These are phyloP conservation scores for Nannochloris sp. DNA, from an alignment of 139 green algal species.

Conservation along the genomic window DNA sequence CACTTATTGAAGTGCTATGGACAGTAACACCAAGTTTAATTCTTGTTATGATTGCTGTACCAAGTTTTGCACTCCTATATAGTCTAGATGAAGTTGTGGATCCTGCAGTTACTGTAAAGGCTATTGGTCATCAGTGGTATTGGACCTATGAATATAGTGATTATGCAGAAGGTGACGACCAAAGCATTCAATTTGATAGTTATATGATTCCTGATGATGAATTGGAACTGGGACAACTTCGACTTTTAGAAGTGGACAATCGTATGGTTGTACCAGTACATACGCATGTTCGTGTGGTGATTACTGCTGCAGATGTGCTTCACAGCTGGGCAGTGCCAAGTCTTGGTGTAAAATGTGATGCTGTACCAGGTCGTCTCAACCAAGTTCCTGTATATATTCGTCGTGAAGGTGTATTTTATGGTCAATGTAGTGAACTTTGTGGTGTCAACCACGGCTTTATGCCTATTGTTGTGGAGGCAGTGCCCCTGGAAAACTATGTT, in stretches of 20 bases:
- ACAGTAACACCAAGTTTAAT: conserved; percentile 47
- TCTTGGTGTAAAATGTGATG: conserved; percentile 45
- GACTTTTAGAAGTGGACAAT: conserved; percentile 38
- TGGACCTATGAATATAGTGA: conserved; percentile 54
- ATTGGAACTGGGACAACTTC: conserved; percentile 27
- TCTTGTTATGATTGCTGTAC: conserved; percentile 51
- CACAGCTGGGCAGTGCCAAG: conserved; percentile 44
- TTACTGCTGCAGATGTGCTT: conserved; percentile 40
- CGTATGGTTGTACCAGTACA: conserved; percentile 36
- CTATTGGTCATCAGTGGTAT: conserved; percentile 47
- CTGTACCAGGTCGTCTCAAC: conserved; percentile 38
- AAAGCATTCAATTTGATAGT: conserved; percentile 40
- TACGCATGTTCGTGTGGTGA: conserved; percentile 38
- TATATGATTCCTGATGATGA: conserved; percentile 50
- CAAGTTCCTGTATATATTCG: conserved; percentile 32
- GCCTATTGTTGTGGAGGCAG: conserved; percentile 40
- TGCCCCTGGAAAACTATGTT: conserved; percentile 50
- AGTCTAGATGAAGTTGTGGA: conserved; percentile 49
- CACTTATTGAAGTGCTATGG: conserved; percentile 47
- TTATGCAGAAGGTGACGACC: conserved; percentile 40
- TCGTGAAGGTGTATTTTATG: conserved; percentile 43
- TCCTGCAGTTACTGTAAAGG: conserved; percentile 46
- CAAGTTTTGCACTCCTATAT: conserved; percentile 48
- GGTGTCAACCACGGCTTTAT: conserved; percentile 45
- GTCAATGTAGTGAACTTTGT: conserved; percentile 46